A percentile compares a stretch with the other conserved stretches of the same genome.
Evolutionary conservation across 148 eudicot genomes (phyloP).

Genomic region (Silene uniflora): DNA sequence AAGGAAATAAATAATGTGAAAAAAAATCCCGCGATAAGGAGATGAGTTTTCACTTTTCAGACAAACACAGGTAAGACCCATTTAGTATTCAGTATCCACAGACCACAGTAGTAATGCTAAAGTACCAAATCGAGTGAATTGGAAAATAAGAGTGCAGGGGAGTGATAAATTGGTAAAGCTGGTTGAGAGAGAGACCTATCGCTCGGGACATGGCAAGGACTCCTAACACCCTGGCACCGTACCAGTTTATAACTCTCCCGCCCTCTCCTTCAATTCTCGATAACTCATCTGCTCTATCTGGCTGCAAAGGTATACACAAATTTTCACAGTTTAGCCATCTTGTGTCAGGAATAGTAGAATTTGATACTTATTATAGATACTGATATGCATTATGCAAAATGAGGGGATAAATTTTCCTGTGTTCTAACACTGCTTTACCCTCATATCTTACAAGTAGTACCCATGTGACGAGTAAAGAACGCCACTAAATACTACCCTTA

Average conservation of each 20-base stretch:
- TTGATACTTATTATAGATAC: not conserved
- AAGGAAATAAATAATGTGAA: not conserved
- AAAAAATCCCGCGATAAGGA: not conserved
- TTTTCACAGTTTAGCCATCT: constrained; percentile 16
- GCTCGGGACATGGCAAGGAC: constrained; percentile 88
- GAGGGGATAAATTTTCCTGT: not conserved
- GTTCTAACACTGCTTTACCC: too few species aligned
- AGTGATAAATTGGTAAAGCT: not conserved
- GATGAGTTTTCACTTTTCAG: not conserved
- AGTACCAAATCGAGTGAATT: not conserved
- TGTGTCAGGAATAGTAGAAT: not conserved
- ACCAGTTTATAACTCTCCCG: constrained; percentile 72
- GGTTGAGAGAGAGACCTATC: constrained; percentile 42
- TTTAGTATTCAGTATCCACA: not conserved
- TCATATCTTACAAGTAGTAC: too few species aligned
- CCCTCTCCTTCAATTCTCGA: constrained; percentile 61
- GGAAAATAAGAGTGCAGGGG: not conserved
- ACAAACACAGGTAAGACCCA: not conserved
- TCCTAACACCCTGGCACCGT: constrained; percentile 75
- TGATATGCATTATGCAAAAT: not conserved
- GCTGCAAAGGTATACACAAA: constrained; percentile 42
- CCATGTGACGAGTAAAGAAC: too few species aligned
- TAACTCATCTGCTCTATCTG: constrained; percentile 73
- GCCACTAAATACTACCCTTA: too few species aligned
- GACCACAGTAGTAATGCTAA: not conserved